Evolutionary conservation across 148 eudicot genomes (phyloP).

Genomic region (Silene conica): DNA sequence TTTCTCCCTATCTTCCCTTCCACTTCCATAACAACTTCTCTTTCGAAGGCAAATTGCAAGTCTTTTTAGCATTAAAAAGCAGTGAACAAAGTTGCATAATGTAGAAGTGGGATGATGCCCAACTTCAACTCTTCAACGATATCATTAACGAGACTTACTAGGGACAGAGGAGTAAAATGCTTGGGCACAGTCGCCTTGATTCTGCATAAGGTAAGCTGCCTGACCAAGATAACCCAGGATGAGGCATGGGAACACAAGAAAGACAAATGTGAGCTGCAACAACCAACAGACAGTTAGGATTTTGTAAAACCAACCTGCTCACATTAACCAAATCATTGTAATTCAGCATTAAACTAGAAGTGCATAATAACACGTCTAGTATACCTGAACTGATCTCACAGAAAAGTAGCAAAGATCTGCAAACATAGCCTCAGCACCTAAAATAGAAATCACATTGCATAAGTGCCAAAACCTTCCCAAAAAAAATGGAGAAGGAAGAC

Average conservation of each 20-base stretch:
- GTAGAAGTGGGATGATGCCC: not conserved
- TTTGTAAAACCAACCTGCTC: not conserved
- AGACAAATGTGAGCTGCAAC: constrained; percentile 85
- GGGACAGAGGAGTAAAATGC: constrained; percentile 87
- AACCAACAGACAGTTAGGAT: constrained; percentile 18
- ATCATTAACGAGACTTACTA: constrained; percentile 42
- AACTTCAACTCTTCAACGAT: not conserved
- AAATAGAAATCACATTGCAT: constrained; percentile 20
- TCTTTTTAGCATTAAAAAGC: not conserved
- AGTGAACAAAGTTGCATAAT: not conserved
- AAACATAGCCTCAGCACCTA: constrained; percentile 99
- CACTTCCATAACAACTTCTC: not conserved
- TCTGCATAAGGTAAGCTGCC: constrained; percentile 95
- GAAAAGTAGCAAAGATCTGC: constrained; percentile 99
- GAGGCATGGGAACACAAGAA: constrained; percentile 95
- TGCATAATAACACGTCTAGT: constrained; percentile 7
- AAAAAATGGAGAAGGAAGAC: constrained; percentile 7
- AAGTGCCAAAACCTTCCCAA: constrained; percentile 7
- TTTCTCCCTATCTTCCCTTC: not conserved
- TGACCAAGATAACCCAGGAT: constrained; percentile 95
- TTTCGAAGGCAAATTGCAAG: constrained; percentile 1
- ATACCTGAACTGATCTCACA: constrained; percentile 95
- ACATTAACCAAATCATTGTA: not conserved
- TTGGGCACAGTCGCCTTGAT: constrained; percentile 58
- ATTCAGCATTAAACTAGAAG: not conserved